Conservation (phyloP, 2,329 filamentous ascomycete species). For the Penicillium capsulatum region DNA sequence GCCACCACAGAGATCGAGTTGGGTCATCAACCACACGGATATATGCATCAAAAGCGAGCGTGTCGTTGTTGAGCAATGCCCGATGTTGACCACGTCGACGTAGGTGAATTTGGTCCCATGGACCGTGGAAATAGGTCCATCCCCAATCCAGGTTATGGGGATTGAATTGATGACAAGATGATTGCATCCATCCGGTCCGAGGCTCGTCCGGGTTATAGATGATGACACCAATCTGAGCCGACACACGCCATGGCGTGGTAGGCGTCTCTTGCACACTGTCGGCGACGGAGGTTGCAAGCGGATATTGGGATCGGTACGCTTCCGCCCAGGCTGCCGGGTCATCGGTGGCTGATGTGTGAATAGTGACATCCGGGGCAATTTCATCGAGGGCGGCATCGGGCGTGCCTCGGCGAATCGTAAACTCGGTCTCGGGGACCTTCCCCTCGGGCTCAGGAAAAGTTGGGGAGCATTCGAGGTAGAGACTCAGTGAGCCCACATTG, state of each 20-base stretch:
- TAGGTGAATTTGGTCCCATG: constrained; percentile 55
- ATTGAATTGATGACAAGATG: constrained; percentile 58
- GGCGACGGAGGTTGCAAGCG: constrained; percentile 10
- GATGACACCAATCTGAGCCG: constrained; percentile 60
- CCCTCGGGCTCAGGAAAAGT: constrained; percentile 42
- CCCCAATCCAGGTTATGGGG: constrained; percentile 58
- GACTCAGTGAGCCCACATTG: constrained; percentile 54
- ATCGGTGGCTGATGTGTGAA: constrained; percentile 27
- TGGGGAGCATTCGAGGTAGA: constrained; percentile 60
- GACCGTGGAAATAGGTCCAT: constrained; percentile 59
- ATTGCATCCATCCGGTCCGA: constrained; percentile 53
- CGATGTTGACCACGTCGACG: constrained; percentile 56
- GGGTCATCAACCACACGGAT: constrained; percentile 59
- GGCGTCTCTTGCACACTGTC: constrained; percentile 4
- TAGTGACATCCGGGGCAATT: constrained; percentile 28
- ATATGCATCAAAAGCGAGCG: constrained; percentile 58
- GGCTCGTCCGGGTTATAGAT: constrained; percentile 62
- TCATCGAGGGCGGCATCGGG: constrained; percentile 35
- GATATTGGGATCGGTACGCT: constrained; percentile 27
- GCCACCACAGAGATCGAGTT: constrained; percentile 59
- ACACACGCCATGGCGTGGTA: constrained; percentile 43
- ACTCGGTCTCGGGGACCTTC: constrained; percentile 37
- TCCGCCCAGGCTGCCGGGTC: constrained; percentile 31
- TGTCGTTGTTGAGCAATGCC: constrained; percentile 58
- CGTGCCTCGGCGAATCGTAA: constrained; percentile 38